Base-by-base conservation (phyloP, 176 grass and related monocot genomes). In the Ensete ventricosum region DNA sequence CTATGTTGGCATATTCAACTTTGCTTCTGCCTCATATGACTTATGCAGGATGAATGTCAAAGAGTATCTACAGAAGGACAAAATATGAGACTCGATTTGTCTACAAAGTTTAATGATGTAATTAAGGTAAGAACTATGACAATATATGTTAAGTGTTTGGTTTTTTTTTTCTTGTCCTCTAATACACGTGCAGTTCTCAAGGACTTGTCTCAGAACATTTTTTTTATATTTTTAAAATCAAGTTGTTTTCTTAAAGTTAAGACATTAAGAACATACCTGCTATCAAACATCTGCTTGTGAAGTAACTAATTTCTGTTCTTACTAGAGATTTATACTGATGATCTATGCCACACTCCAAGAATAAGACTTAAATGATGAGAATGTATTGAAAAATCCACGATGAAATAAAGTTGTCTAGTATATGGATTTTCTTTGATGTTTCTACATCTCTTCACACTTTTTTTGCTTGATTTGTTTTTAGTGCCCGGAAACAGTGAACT, bases 1-100 rank as follows among this genome's bases (percentile, higher is more conserved):
- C 72, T n/a, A 10, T n/a, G 19, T 71, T 76, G 53, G 0, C 13
- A 17, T 62, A 1, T 50, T 24, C 25, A 64, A 21, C 34, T 4
- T 3, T 14, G 10, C 21, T 52, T 53, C n/a, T 14, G 25, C 11
- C 0, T 63, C n/a, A 21, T 72, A 48, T 87, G 19, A 85, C 65
- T 85, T 79, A n/a, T 64, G 54, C 77, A 99, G 95, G 95, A 89
- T 25, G 95, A 99, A 84, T 99, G 88, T 54, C 81, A 54, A 83
- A 94, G 88, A 71, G 86, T 94, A 49, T 94, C 95, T 0, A 88
- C 84, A 60, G 88, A 91, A 73, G 95, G 90, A 48, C 95, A 94
- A 66, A 99, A 81, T 60, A 89, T 99, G 88, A 88, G 95, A 69
- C 86, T 85, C 77, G 88, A 91, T 26, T 81, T 99, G 69, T 91